phyloP scores from a whole-genome alignment of 164 flowering plant species.

The Magnolia sinica region DNA sequence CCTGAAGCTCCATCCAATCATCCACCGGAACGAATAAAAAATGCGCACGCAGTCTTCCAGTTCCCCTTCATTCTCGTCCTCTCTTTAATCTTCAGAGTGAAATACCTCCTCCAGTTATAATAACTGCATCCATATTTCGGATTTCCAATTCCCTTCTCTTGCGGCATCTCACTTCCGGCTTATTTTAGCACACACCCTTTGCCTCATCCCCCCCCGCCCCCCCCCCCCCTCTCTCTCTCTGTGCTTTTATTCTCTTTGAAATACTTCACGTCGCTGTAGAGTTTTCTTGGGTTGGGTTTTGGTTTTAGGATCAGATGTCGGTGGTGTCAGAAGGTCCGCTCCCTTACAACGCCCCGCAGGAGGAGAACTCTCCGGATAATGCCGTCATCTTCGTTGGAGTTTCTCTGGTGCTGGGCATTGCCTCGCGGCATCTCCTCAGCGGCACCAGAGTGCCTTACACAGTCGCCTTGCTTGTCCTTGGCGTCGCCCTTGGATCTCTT shows the following conservation, averaged over 20 bases:
- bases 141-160: no score
- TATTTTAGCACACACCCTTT: no score
- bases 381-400: slow-evolving; percentile 75
- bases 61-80: no score
- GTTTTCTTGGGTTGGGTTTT: neutral
- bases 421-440: slow-evolving; percentile 68
- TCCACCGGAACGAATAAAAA: no score
- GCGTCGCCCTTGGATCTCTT: slow-evolving; percentile 75
- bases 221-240: neutral
- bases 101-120: no score
- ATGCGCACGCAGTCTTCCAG: no score
- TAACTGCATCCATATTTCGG: no score
- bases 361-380: slow-evolving; percentile 37
- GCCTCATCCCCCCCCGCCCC: no score
- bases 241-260: neutral
- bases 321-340: slow-evolving; percentile 26
- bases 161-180: no score
- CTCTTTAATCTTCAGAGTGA: no score
- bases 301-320: slow-evolving; percentile 15
- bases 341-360: slow-evolving; percentile 26
- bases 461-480: slow-evolving; percentile 76
- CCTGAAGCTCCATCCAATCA: no score
- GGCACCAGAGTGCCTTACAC: slow-evolving; percentile 95
- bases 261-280: neutral
- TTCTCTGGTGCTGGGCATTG: slow-evolving; percentile 71